Percentiles rank a stretch among this genome's conserved stretches.
Conservation (phyloP, 352 stramenopile species). For the Detonula confervacea region DNA sequence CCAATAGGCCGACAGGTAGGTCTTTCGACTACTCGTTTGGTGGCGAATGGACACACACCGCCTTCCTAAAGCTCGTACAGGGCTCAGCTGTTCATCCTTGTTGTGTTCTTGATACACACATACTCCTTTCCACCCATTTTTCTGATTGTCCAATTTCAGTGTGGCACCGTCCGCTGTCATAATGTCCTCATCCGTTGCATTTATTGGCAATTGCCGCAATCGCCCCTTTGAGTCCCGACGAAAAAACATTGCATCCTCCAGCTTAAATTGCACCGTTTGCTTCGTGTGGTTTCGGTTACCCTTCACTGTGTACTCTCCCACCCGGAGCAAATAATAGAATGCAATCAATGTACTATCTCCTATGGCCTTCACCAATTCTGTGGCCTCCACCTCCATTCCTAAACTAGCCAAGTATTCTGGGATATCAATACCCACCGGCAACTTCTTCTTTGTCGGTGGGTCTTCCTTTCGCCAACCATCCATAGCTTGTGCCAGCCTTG, state of each 20-base stretch:
- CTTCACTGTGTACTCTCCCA: conserved; percentile 10
- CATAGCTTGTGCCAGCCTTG: conserved; percentile 4
- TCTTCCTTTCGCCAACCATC: conserved; percentile 26
- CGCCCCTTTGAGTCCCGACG: not conserved
- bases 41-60: no score
- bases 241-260: conserved; percentile 15
- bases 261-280: conserved; percentile 9
- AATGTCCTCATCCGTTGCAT: not conserved
- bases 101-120: no score
- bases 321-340: conserved; percentile 1
- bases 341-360: conserved; percentile 15
- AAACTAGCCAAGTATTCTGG: not conserved
- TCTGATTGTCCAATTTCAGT: no score
- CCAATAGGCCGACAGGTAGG: no score
- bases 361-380: not conserved
- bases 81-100: no score
- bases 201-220: not conserved
- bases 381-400: not conserved
- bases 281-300: not conserved
- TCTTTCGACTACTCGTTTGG: no score
- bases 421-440: not conserved
- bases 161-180: not conserved
- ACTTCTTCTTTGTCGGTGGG: conserved; percentile 21
- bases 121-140: no score
- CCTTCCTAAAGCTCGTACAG: no score